Evolutionary conservation across 805 yeast species (phyloP).

Genomic region (Myxozyma neotropica): DNA sequence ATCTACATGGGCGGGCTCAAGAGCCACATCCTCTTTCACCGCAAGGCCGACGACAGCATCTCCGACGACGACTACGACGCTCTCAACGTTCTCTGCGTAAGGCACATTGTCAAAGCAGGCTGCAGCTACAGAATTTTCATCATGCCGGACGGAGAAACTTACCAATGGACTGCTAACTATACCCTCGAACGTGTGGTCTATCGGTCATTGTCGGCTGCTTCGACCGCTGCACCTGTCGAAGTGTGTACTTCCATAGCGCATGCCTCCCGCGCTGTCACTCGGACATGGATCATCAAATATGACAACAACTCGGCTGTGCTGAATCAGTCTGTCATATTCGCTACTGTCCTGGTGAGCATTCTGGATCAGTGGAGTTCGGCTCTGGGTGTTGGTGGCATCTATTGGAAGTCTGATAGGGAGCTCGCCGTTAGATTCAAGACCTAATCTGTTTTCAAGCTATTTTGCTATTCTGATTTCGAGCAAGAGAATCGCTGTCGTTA

Average conservation of each 20-base stretch:
- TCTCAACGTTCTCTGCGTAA: conserved; percentile 39
- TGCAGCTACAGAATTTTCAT: conserved; percentile 64
- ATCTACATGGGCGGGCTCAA: conserved; percentile 20
- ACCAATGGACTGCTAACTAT: conserved; percentile 68
- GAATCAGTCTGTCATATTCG: conserved; percentile 49
- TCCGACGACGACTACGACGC: conserved; percentile 1
- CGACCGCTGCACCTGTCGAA: neutral
- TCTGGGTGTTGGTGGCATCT: conserved; percentile 62
- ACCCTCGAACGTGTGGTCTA: conserved; percentile 51
- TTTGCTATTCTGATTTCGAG: neutral
- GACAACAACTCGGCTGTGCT: neutral
- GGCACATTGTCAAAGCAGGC: conserved; percentile 61
- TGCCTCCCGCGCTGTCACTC: neutral
- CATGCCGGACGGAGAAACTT: conserved; percentile 59
- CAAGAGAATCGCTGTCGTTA: neutral
- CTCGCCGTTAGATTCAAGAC: conserved; percentile 16
- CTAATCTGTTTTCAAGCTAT: neutral
- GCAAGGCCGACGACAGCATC: neutral
- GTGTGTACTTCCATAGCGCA: neutral
- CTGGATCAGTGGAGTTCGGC: conserved; percentile 70
- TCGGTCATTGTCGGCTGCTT: neutral
- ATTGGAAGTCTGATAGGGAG: conserved; percentile 16
- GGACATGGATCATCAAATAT: neutral
- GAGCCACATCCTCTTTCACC: conserved; percentile 23
- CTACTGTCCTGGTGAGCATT: conserved; percentile 61